phyloP scores from a whole-genome alignment of 2,329 filamentous ascomycete species.

The Cladosporium sp. region DNA sequence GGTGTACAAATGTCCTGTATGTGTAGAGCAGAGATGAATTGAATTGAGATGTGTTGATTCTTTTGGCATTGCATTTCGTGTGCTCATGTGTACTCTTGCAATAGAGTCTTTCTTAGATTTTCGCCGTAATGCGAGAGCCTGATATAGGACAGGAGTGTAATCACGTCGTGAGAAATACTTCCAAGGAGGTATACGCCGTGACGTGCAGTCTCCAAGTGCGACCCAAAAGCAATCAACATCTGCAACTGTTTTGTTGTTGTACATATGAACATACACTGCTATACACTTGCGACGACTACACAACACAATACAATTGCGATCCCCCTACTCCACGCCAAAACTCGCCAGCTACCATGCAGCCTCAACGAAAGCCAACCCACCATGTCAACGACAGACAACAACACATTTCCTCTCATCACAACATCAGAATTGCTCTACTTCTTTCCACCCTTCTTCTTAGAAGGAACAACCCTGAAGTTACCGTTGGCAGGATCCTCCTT shows the following conservation, averaged over 20 bases:
- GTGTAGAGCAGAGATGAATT: conserved; percentile 24
- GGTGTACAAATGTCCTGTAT: conserved; percentile 37
- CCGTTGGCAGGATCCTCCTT: conserved; percentile 50
- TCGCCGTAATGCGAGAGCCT: too few relatives aligned
- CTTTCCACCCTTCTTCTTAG: conserved; percentile 70
- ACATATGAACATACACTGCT: neutral
- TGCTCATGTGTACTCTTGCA: too few relatives aligned
- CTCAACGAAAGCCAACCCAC: neutral
- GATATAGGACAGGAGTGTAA: too few relatives aligned
- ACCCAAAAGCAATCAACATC: too few relatives aligned
- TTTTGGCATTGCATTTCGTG: neutral
- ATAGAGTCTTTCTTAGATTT: too few relatives aligned
- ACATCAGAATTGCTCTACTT: neutral
- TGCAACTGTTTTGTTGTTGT: neutral
- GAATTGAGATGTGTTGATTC: neutral
- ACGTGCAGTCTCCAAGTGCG: too few relatives aligned
- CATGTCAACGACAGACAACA: neutral
- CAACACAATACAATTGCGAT: neutral
- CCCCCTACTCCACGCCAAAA: neutral
- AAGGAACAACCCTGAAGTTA: conserved; percentile 85
- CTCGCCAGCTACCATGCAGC: neutral
- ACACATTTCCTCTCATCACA: neutral
- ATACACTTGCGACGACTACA: neutral
- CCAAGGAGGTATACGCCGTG: too few relatives aligned
- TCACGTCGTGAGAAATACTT: too few relatives aligned